A percentile compares a stretch with the other conserved stretches of the same genome.
Conservation (phyloP, 208 protist species). For the Porcisia deanei region DNA sequence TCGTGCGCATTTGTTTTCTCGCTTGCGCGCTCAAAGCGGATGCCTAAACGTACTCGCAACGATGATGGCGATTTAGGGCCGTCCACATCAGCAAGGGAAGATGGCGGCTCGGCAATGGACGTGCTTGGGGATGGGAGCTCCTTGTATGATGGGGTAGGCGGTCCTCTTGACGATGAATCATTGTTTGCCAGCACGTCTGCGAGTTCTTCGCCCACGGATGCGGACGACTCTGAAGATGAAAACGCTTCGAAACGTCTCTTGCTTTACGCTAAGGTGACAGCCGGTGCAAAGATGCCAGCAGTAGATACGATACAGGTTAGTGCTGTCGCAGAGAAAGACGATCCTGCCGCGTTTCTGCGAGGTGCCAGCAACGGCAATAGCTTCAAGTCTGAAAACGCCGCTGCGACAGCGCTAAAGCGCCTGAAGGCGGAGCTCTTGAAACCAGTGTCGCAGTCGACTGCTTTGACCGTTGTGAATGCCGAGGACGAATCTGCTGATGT, state of each 20-base stretch:
- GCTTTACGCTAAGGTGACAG: constrained; percentile 49
- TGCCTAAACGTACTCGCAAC: constrained; percentile 25
- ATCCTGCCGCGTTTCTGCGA: constrained; percentile 12
- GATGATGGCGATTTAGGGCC: not conserved
- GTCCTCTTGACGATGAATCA: constrained; percentile 13
- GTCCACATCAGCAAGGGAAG: not conserved
- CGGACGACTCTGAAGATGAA: constrained; percentile 30
- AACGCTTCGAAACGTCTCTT: constrained; percentile 48
- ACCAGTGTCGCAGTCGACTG: constrained; percentile 54
- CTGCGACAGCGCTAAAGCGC: constrained; percentile 33
- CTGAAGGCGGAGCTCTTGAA: constrained; percentile 54
- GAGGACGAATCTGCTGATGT: constrained; percentile 73
- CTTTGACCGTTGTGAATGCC: constrained; percentile 72
- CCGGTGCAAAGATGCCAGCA: constrained; percentile 7
- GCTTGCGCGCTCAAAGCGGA: not conserved
- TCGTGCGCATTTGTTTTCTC: not conserved
- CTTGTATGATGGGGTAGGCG: not conserved
- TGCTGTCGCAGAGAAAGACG: not conserved
- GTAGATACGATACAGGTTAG: not conserved
- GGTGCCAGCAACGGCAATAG: not conserved
- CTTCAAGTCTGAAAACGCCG: constrained; percentile 6
- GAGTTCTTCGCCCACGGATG: constrained; percentile 15
- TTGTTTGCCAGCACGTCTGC: constrained; percentile 12
- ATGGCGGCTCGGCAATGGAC: not conserved
- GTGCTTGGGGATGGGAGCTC: not conserved